A percentile compares a stretch with the other conserved stretches of the same genome.
Evolutionary conservation across 306 rosid species (phyloP).

Genomic region (Vigna angularis): DNA sequence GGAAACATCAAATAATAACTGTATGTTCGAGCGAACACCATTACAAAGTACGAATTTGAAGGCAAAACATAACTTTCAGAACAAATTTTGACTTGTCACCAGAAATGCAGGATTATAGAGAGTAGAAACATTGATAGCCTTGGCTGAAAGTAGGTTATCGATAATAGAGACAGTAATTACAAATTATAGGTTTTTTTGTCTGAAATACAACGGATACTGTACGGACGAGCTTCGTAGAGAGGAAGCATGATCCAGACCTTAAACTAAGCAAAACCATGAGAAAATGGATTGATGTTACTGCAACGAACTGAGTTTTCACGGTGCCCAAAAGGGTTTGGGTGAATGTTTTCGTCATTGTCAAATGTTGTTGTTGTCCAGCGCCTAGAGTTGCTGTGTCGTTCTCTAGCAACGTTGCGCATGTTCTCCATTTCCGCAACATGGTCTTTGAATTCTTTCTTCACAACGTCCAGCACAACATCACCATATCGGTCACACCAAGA

Average conservation of each 20-base stretch:
- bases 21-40: background rate
- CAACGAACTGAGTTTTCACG: conserved; percentile 42
- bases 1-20: conserved; percentile 1
- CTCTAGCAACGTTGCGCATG: conserved; percentile 60
- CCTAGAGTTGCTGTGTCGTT: conserved; percentile 63
- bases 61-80: background rate
- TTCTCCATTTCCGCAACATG: conserved; percentile 84
- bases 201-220: background rate
- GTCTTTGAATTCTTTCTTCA: conserved; percentile 83
- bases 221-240: conserved; percentile 9
- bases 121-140: background rate
- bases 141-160: background rate
- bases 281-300: conserved; percentile 61
- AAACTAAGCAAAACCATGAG: conserved; percentile 39
- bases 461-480: conserved; percentile 77
- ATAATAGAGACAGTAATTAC: conserved; percentile 34
- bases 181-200: conserved; percentile 1
- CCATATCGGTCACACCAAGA: conserved; percentile 83
- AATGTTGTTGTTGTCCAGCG: conserved; percentile 77
- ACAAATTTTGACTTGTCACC: background rate
- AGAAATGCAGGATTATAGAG: conserved; percentile 6
- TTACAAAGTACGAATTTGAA: background rate
- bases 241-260: conserved; percentile 59
- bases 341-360: conserved; percentile 78
- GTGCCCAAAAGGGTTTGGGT: conserved; percentile 71